Evolutionary conservation across 768 basidiomycete genomes (phyloP).

Genomic region (Tricholomella constricta): DNA sequence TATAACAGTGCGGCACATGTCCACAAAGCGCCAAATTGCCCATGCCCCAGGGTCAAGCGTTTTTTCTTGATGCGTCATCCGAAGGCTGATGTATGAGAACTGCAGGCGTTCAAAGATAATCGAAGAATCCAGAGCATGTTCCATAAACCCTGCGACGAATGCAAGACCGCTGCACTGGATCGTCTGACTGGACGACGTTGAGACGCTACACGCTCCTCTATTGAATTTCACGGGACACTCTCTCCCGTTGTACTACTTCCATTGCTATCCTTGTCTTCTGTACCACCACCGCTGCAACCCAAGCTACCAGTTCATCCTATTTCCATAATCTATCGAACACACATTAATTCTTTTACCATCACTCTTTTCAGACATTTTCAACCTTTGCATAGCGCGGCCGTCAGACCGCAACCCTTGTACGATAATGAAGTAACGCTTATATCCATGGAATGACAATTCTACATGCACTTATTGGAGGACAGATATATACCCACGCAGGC

Average conservation of each 20-base stretch:
- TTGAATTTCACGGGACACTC: background rate
- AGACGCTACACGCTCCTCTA: background rate
- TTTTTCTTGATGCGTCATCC: background rate
- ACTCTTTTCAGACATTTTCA: too few species aligned
- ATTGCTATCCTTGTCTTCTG: background rate
- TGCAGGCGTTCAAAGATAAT: constrained; percentile 45
- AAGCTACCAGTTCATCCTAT: too few species aligned
- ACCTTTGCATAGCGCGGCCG: too few species aligned
- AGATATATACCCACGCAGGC: background rate
- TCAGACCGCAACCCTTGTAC: background rate
- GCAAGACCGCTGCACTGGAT: constrained; percentile 42
- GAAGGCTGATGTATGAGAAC: background rate
- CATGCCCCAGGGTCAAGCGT: constrained; percentile 44
- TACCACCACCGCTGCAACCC: too few species aligned
- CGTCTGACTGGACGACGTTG: constrained; percentile 19
- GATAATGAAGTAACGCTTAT: background rate
- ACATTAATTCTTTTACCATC: too few species aligned
- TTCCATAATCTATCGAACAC: too few species aligned
- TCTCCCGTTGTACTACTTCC: constrained; percentile 8
- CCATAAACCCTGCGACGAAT: constrained; percentile 62
- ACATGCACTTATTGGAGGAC: background rate
- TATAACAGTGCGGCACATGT: constrained; percentile 56
- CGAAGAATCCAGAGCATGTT: constrained; percentile 66
- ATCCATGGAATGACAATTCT: background rate
- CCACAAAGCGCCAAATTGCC: constrained; percentile 62